These are phyloP conservation scores for Fusarium decemcellulare DNA, from an alignment of 2,329 filamentous ascomycete genomes.

Conservation along the genomic window DNA sequence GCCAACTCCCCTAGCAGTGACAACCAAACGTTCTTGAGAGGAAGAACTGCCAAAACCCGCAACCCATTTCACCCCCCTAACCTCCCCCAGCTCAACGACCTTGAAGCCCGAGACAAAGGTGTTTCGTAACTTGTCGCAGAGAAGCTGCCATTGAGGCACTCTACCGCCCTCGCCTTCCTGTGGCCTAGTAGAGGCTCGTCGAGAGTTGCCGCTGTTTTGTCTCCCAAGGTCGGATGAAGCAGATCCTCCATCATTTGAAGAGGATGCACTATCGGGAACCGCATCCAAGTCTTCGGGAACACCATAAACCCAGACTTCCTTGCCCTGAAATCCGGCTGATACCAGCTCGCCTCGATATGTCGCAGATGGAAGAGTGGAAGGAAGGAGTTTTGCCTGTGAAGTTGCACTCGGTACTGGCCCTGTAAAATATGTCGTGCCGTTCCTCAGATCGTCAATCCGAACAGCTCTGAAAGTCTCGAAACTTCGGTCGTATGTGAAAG, in stretches of 20 bases:
- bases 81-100: slow-evolving; percentile 74
- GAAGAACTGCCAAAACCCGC: slow-evolving; percentile 64
- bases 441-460: slow-evolving; percentile 79
- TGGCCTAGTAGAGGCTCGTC: slow-evolving; percentile 50
- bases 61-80: slow-evolving; percentile 81
- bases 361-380: slow-evolving; percentile 78
- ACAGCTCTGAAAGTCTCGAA: slow-evolving; percentile 86
- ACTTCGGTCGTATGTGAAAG: slow-evolving; percentile 82
- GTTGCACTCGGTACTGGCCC: slow-evolving; percentile 71
- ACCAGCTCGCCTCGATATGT: slow-evolving; percentile 80
- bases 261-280: slow-evolving; percentile 59
- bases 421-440: slow-evolving; percentile 85
- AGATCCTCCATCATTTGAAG: slow-evolving; percentile 36
- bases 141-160: slow-evolving; percentile 77
- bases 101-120: slow-evolving; percentile 78
- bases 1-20: slow-evolving; percentile 79
- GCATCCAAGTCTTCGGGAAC: slow-evolving; percentile 81
- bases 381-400: slow-evolving; percentile 72
- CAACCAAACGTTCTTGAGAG: slow-evolving; percentile 72
- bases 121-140: slow-evolving; percentile 79
- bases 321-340: slow-evolving; percentile 79
- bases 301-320: slow-evolving; percentile 84
- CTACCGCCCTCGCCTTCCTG: slow-evolving; percentile 51
- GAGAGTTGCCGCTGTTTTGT: slow-evolving; percentile 49
- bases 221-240: slow-evolving; percentile 47